Base-by-base conservation (phyloP, 2,329 filamentous ascomycete species). In the Diaporthe velutina region DNA sequence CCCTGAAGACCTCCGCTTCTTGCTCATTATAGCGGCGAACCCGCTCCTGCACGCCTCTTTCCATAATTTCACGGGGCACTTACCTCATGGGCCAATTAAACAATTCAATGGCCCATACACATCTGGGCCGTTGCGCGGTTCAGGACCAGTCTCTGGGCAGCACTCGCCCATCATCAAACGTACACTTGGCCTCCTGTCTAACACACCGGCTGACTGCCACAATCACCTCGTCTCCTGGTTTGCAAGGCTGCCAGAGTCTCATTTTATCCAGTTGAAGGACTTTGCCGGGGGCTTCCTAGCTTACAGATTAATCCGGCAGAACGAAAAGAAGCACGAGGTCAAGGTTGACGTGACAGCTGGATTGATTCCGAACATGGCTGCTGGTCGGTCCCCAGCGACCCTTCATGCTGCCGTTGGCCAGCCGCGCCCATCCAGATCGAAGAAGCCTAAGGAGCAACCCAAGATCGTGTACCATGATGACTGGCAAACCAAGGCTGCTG, bases 81-180 rank as follows among this genome's bases (percentile, higher is more conserved):
- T 86, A 7, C 82, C 85, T 38, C 81, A 82, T 54, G 80, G 81
- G 9, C 38, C 33, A 58, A 61, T 54, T 13, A 79, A 76, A 48
- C 78, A 78, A 73, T 72, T 8, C 42, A 52, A 17, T 58, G 58
- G 58, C 9, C 50, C 45, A 15, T 40, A 77, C 6, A 71, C 75
- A 4, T 60, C 74, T 3, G 70, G 70, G 50, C 30, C 74, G 30
- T 35, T 74, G 67, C 80, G 84, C 8, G 83, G 81, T 50, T 82
- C 84, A 3, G 86, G 86, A 0, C 87, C 84, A 10, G 80, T 87
- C 15, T 86, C 90, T 35, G 93, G 92, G 2, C 91, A 94, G 75
- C 94, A 98, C 83, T 95, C 94, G 3, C 93, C 93, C 6, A 93
- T 98, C 71, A 90, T 97, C 79, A 98, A 98, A 82, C 91, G 96